Base-by-base conservation (phyloP, 1,284 basidiomycete genomes). In the Prillingera fragicola region DNA sequence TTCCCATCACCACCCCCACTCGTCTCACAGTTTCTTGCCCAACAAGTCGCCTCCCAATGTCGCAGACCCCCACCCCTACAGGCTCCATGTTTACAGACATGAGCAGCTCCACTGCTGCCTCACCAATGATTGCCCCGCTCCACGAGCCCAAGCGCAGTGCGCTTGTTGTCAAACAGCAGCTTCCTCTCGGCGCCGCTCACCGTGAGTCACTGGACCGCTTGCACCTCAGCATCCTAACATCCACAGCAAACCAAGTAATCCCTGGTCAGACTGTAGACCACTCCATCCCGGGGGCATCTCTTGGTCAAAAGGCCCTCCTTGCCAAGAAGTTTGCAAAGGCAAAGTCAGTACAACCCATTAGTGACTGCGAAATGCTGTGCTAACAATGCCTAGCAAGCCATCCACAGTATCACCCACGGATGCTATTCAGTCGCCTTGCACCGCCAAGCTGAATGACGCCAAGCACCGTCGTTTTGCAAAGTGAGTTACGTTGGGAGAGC, bases 401-500 rank as follows among this genome's bases (percentile, higher is more conserved):
- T 80, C 79, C 34, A 86, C 78, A 55, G 74, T 89, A 55, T 94
- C 90, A 13, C 91, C 91, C 6, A 94, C 91, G 8, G 91, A 96
- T 70, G 87, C 85, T 62, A 76, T 95, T 69, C 81, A 94, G 77
- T 92, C 89, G 4, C 91, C 91, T 1, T 82, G 82, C 66, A 85
- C 88, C 5, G 83, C 88, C 72, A 95, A 94, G 71, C 79, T 95
- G 43, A 83, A 77, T 41, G 84, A 84, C 17, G 84, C 84, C 4
- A 91, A 83, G 78, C 89, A 91, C 78, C 89, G 89, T 70, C 87
- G 88, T 59, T 95, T 92, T 62, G 74, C 72, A 41, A 92, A 87
- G 90, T 92, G 55, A 38, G 85, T 74, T n/a, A n/a, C n/a, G 18
- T 18, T 33, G 3, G 25, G 15, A 9, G 27, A 2, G 21, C 0